Evolutionary conservation across 2,329 filamentous ascomycete genomes (phyloP), one percentile per base, ranked within the genome.

Genomic region (Colletotrichum cuscutae): DNA sequence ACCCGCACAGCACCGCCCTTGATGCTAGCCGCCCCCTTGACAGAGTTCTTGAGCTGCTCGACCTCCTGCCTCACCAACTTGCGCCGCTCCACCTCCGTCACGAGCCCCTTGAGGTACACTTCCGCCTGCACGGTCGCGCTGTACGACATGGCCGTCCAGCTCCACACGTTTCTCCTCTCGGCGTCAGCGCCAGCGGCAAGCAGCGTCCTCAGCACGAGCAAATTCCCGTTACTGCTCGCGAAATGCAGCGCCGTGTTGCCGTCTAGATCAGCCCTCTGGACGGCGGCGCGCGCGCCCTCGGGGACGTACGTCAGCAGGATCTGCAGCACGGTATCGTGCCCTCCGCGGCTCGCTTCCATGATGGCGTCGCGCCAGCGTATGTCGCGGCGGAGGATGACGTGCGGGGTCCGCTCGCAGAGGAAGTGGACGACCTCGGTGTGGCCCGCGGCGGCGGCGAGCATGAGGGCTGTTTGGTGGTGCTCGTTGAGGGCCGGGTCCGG

Each of bases 231-330:
- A 58, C 93, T 93, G 78, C 91, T 94, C 13, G 95, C 95, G 83
- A 97, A 95, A 82, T 97, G 95, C 56, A 97, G 85, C 0, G 94
- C 93, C 2, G 94, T 97, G 80, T 97, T 97, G n/a, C 95, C 95
- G 71, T 93, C 89, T 1, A 87, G 78, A 78, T 97, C 95, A 4
- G 87, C 85, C 35, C 87, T 84, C 58, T 86, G 85, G 7, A 93
- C 87, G 3, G 89, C 88, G 0, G 84, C 84, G 26, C 81, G 81
- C 0, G 88, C 84, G 15, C 89, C 89, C n/a, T 83, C 83, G 8
- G 90, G 89, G 1, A 86, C 87, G 76, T 88, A 91, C 0, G 90
- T 92, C 64, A 93, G 82, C 35, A 93, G 84, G 66, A 92, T 87
- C 79, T 92, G 90, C n/a, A 93, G 81, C 6, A 88, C 87, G 0